Percentiles rank a stretch among this genome's conserved stretches.
Conservation (phyloP, 129 eudicot genomes). For the Smallanthus sonchifolius region DNA sequence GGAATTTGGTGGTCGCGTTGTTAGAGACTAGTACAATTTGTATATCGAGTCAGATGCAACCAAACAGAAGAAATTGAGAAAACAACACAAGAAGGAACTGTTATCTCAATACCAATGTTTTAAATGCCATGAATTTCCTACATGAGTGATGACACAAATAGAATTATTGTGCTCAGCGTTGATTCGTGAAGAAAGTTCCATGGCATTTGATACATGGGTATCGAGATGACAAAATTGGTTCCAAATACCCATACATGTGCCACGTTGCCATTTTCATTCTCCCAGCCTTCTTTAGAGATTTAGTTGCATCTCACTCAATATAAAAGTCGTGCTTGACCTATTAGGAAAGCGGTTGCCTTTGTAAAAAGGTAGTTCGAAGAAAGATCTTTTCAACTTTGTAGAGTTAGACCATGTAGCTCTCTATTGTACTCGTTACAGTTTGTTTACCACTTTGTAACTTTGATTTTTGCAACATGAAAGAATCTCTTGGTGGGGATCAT, state of each 20-base stretch:
- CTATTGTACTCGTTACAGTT: neutral
- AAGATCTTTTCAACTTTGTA: neutral
- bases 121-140: too few species aligned
- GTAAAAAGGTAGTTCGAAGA: neutral
- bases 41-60: too few species aligned
- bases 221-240: neutral
- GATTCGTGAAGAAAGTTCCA: neutral
- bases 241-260: neutral
- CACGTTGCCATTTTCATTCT: neutral
- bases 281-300: neutral
- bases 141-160: too few species aligned
- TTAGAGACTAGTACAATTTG: too few species aligned
- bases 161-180: too few species aligned
- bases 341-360: too few species aligned
- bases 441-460: neutral
- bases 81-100: too few species aligned
- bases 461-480: neutral
- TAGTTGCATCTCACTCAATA: neutral
- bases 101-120: too few species aligned
- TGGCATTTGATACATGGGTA: neutral
- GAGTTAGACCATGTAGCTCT: neutral
- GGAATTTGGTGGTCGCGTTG: too few species aligned
- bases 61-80: too few species aligned
- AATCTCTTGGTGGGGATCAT: neutral
- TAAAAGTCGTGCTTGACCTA: neutral